Evolutionary conservation across 768 basidiomycete species (phyloP).

Genomic region (Lactifluus volemus): DNA sequence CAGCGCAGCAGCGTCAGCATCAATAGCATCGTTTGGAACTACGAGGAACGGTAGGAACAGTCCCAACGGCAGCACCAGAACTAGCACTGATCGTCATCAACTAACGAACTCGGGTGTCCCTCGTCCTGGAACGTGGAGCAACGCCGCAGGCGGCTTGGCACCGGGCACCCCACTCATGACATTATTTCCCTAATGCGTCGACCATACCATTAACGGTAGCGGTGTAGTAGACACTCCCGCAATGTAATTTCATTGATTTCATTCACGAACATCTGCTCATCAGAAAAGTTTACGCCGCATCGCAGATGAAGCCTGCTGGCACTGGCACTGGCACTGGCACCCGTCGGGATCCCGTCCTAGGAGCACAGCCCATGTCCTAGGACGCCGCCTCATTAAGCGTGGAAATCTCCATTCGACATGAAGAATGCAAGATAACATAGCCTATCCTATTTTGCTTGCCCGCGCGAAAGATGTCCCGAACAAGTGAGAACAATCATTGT

Average conservation of each 20-base stretch:
- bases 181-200: not conserved
- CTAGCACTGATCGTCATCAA: not conserved
- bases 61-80: not conserved
- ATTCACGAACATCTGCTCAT: not conserved
- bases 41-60: not conserved
- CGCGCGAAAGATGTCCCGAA: no score
- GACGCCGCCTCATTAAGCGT: not conserved
- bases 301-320: not conserved
- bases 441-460: no score
- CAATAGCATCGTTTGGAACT: no score
- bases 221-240: slow-evolving; percentile 7
- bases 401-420: not conserved
- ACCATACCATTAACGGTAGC: not conserved
- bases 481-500: no score
- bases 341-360: not conserved
- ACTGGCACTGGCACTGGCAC: no score
- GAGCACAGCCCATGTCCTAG: not conserved
- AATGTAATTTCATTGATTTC: slow-evolving; percentile 1
- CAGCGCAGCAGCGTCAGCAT: not conserved
- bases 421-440: not conserved
- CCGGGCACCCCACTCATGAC: not conserved
- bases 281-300: not conserved
- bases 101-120: not conserved
- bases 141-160: not conserved
- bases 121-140: not conserved